These are phyloP conservation scores for Ustilago nuda DNA, from an alignment of 1,284 basidiomycete genomes.

Conservation along the genomic window DNA sequence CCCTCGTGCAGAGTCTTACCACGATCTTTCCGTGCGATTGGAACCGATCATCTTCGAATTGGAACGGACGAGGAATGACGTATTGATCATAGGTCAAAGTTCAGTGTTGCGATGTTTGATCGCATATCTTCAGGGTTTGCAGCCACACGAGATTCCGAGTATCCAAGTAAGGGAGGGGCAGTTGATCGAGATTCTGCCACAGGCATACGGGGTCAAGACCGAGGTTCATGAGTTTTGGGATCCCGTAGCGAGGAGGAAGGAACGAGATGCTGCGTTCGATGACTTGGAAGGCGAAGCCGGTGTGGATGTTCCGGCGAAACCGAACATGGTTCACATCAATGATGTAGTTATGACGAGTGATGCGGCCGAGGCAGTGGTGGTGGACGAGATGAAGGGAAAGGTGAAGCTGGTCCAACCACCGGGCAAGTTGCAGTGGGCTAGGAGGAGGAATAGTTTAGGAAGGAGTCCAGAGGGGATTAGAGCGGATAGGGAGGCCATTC, in stretches of 20 bases:
- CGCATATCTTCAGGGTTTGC: slow-evolving; percentile 79
- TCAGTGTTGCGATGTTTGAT: slow-evolving; percentile 95
- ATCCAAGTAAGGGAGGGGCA: slow-evolving; percentile 79
- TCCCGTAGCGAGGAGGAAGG: slow-evolving; percentile 55
- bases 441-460: slow-evolving; percentile 38
- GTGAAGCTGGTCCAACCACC: slow-evolving; percentile 2
- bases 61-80: slow-evolving; percentile 81
- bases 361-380: slow-evolving; percentile 3
- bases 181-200: slow-evolving; percentile 64
- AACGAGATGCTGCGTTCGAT: slow-evolving; percentile 60
- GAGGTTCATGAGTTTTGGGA: slow-evolving; percentile 65
- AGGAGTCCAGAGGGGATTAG: slow-evolving; percentile 46
- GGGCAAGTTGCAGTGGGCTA: slow-evolving; percentile 31
- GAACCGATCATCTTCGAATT: slow-evolving; percentile 86
- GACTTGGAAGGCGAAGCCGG: slow-evolving; percentile 32
- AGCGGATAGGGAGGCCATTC: slow-evolving; percentile 45
- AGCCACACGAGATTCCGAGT: slow-evolving; percentile 94
- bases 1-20: slow-evolving; percentile 77
- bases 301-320: slow-evolving; percentile 7
- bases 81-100: slow-evolving; percentile 77
- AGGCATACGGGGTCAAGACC: slow-evolving; percentile 67
- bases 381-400: slow-evolving; percentile 3
- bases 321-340: slow-evolving; percentile 31
- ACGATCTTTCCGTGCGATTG: slow-evolving; percentile 75
- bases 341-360: slow-evolving; percentile 25